phyloP scores from a whole-genome alignment of 2,329 filamentous ascomycete species.

The Penicillium sp. region DNA sequence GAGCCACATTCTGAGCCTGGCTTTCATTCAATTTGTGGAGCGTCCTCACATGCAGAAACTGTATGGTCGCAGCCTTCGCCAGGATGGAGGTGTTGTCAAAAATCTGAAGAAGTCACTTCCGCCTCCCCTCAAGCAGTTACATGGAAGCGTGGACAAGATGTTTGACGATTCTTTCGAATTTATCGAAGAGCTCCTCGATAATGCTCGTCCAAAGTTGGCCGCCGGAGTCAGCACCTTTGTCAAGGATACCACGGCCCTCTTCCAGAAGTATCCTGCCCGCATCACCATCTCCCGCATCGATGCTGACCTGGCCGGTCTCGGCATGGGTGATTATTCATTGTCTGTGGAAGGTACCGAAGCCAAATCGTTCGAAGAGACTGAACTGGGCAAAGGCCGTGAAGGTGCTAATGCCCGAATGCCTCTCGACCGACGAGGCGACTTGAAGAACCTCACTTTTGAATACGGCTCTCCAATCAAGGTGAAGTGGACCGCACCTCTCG shows the following conservation, averaged over 20 bases:
- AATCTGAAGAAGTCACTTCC: constrained; percentile 87
- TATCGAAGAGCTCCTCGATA: constrained; percentile 87
- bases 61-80: constrained; percentile 80
- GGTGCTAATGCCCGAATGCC: constrained; percentile 70
- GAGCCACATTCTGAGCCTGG: constrained; percentile 82
- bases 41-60: constrained; percentile 98
- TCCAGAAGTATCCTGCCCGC: constrained; percentile 86
- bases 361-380: constrained; percentile 55
- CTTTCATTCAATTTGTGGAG: constrained; percentile 91
- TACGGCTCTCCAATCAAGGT: constrained; percentile 91
- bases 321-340: constrained; percentile 80
- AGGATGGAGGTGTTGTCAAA: constrained; percentile 88
- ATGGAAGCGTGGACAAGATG: constrained; percentile 83
- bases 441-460: constrained; percentile 78
- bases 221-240: constrained; percentile 85
- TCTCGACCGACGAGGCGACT: constrained; percentile 62
- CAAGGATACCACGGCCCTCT: constrained; percentile 82
- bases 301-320: constrained; percentile 76
- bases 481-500: constrained; percentile 84
- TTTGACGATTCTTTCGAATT: constrained; percentile 85
- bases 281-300: constrained; percentile 80
- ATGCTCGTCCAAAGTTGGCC: constrained; percentile 81
- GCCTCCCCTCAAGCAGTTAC: constrained; percentile 78
- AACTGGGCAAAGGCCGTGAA: constrained; percentile 73
- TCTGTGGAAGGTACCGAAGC: constrained; percentile 70